A percentile compares a stretch with the other conserved stretches of the same genome.
phyloP scores from a whole-genome alignment of 148 eudicot species.

The Amaranthus cruentus region DNA sequence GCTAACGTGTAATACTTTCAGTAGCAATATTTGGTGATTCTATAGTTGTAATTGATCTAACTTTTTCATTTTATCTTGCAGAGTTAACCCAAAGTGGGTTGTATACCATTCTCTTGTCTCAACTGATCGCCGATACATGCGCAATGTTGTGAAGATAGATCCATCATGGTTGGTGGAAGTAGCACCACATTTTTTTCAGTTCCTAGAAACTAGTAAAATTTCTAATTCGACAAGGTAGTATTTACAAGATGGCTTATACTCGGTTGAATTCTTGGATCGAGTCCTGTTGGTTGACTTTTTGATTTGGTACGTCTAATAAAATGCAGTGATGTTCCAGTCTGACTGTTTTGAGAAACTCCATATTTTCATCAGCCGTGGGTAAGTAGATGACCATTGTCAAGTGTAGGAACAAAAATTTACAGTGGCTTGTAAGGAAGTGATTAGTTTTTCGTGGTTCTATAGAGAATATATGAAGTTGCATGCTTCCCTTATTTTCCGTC shows the following conservation, averaged over 20 bases:
- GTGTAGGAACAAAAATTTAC: neutral
- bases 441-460: too few species aligned
- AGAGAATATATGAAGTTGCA: too few species aligned
- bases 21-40: neutral
- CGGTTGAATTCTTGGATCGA: neutral
- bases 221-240: constrained; percentile 13
- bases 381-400: neutral
- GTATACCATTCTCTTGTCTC: constrained; percentile 80
- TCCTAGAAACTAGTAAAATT: constrained; percentile 24
- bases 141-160: constrained; percentile 80
- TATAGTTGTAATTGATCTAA: neutral
- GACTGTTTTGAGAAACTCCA: neutral
- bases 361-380: neutral
- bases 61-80: constrained; percentile 27
- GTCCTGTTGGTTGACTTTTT: neutral
- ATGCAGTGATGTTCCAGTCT: neutral
- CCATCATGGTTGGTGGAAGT: constrained; percentile 82
- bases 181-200: constrained; percentile 82
- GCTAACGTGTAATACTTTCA: neutral
- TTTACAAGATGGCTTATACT: neutral
- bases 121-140: constrained; percentile 92
- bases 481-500: too few species aligned
- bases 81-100: constrained; percentile 97
- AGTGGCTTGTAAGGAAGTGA: neutral
- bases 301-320: neutral